A percentile compares a stretch with the other conserved stretches of the same genome.
These are phyloP conservation scores for Arthrinium phaeospermum DNA, from an alignment of 2,329 filamentous ascomycete species.

Conservation along the genomic window DNA sequence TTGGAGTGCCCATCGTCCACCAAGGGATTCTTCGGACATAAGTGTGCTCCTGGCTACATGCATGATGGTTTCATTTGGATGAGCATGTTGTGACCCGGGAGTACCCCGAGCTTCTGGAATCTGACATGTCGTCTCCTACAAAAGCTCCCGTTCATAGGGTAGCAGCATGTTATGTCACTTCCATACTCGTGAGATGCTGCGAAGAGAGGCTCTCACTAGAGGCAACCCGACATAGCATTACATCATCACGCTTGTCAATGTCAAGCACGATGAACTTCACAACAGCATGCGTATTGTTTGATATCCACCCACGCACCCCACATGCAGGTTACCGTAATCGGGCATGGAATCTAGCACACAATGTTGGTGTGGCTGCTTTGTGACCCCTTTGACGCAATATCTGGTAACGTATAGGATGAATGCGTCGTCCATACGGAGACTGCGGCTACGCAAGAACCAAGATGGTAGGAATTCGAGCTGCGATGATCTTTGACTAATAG, in stretches of 20 bases:
- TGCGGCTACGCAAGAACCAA: not conserved
- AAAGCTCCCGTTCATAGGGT: not conserved
- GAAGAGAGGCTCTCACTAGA: not conserved
- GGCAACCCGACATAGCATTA: constrained; percentile 6
- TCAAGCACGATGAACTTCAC: not conserved
- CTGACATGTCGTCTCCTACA: not conserved
- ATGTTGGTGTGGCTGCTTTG: constrained; percentile 16
- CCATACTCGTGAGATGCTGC: not conserved
- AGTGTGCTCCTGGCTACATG: not conserved
- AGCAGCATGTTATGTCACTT: not conserved
- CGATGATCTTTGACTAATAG: not conserved
- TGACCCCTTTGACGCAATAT: constrained; percentile 24
- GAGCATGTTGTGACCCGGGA: not conserved
- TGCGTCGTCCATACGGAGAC: not conserved
- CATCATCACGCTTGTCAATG: constrained; percentile 12
- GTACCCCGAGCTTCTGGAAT: constrained; percentile 1
- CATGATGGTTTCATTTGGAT: not conserved
- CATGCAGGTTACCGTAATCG: constrained; percentile 34
- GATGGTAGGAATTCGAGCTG: not conserved
- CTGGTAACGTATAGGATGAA: constrained; percentile 3
- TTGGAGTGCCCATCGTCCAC: not conserved
- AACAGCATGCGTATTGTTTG: not conserved
- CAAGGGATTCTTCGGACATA: not conserved
- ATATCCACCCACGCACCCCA: constrained; percentile 31
- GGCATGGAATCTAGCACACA: constrained; percentile 19